These are phyloP conservation scores for Metarhizium sp. DNA, from an alignment of 2,329 filamentous ascomycete species.

Conservation along the genomic window DNA sequence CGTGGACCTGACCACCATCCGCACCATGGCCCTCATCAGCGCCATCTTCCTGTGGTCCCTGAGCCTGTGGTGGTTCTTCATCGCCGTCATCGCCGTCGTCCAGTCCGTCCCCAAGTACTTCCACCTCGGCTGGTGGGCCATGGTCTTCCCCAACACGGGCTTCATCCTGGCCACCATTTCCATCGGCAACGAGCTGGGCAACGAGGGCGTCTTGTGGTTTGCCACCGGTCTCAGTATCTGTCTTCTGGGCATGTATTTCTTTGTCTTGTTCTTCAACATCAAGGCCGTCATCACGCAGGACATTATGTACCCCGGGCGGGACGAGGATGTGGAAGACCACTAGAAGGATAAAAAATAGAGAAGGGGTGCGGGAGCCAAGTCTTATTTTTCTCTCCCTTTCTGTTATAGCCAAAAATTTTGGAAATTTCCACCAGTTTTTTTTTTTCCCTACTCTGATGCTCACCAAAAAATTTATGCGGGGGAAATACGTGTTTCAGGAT, in stretches of 20 bases:
- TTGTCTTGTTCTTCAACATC: conserved; percentile 33
- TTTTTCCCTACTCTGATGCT: too few relatives aligned
- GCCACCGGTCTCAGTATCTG: conserved; percentile 40
- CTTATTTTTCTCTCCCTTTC: background rate
- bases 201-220: conserved; percentile 35
- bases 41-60: conserved; percentile 58
- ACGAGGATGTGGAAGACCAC: conserved; percentile 41
- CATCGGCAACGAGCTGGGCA: conserved; percentile 39
- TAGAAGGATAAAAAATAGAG: background rate
- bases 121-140: conserved; percentile 55
- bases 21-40: conserved; percentile 34
- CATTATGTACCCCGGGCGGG: conserved; percentile 45
- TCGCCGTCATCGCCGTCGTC: conserved; percentile 24
- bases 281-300: conserved; percentile 40
- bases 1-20: conserved; percentile 34
- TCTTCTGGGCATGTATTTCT: conserved; percentile 30
- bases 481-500: background rate
- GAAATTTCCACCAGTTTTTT: too few relatives aligned
- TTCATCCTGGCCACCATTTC: conserved; percentile 48
- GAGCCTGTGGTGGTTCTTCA: conserved; percentile 46
- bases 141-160: conserved; percentile 53
- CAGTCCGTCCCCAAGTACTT: conserved; percentile 37
- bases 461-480: too few relatives aligned
- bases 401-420: too few relatives aligned
- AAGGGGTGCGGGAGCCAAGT: too few relatives aligned